Evolutionary conservation across 495 filamentous ascomycete genomes (phyloP).

Genomic region (Tuber microsphaerosporum): DNA sequence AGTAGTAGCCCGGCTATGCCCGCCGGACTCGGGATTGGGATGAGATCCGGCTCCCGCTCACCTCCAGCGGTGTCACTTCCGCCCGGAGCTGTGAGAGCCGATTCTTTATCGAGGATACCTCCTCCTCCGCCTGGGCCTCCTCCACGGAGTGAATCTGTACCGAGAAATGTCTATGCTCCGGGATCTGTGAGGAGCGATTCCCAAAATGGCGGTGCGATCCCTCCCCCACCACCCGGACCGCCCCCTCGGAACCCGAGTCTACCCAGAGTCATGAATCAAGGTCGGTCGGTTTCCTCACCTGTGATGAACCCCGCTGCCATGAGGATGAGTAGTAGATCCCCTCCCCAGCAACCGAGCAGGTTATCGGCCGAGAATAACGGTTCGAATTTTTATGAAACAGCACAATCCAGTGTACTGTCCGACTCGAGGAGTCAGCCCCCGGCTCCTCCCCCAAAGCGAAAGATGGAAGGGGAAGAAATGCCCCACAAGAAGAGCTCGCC

Average conservation of each 20-base stretch:
- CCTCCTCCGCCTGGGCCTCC: slow-evolving; percentile 38
- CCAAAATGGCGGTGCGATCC: slow-evolving; percentile 22
- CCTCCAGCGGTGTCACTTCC: slow-evolving; percentile 18
- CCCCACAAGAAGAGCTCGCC: slow-evolving; percentile 34
- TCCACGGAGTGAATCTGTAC: slow-evolving; percentile 25
- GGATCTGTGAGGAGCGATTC: slow-evolving; percentile 23
- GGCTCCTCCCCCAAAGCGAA: slow-evolving; percentile 35
- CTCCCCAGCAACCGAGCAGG: slow-evolving; percentile 17
- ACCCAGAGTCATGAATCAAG: slow-evolving; percentile 18
- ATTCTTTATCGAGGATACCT: slow-evolving; percentile 31
- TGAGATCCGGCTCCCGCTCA: slow-evolving; percentile 25
- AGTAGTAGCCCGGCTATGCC: slow-evolving; percentile 21
- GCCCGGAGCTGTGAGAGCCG: slow-evolving; percentile 16
- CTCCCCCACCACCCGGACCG: slow-evolving; percentile 27
- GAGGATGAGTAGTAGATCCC: slow-evolving; percentile 27
- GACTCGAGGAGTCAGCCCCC: slow-evolving; percentile 18
- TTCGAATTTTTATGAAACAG: neutral
- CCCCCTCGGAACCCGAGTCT: slow-evolving; percentile 27
- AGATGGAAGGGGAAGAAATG: slow-evolving; percentile 35
- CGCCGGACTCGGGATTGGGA: slow-evolving; percentile 26
- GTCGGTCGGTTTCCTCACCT: slow-evolving; percentile 26
- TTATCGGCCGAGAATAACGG: slow-evolving; percentile 12
- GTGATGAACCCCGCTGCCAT: slow-evolving; percentile 6
- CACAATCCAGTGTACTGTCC: neutral
- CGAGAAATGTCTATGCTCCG: slow-evolving; percentile 20